Percentiles rank a stretch among this genome's conserved stretches.
phyloP scores from a whole-genome alignment of 2,329 filamentous ascomycete genomes.

The Rosellinia necatrix region DNA sequence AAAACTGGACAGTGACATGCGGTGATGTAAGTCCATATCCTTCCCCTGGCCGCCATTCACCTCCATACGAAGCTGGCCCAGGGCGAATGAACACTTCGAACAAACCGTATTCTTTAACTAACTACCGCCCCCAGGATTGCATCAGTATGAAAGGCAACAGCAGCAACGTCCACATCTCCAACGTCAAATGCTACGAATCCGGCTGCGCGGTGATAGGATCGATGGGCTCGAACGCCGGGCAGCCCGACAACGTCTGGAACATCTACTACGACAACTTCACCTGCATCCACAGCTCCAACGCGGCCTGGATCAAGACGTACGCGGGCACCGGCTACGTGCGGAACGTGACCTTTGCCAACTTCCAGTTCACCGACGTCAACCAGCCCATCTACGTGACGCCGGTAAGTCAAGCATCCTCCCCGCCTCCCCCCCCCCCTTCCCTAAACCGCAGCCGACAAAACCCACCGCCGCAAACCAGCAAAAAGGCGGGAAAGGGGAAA shows the following conservation, averaged over 20 bases:
- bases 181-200: conserved; percentile 47
- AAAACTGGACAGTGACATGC: conserved; percentile 51
- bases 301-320: conserved; percentile 51
- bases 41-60: neutral
- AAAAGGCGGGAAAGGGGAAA: neutral
- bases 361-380: conserved; percentile 48
- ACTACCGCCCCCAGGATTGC: conserved; percentile 41
- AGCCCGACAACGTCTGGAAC: conserved; percentile 44
- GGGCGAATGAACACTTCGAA: neutral
- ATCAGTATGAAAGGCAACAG: conserved; percentile 49
- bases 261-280: conserved; percentile 45
- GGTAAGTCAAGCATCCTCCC: neutral
- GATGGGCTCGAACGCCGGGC: conserved; percentile 43
- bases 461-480: too few species aligned
- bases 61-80: neutral
- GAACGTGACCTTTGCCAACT: conserved; percentile 51
- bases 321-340: conserved; percentile 47
- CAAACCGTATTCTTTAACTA: neutral
- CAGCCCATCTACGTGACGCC: conserved; percentile 54
- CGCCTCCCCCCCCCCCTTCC: neutral
- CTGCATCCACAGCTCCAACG: conserved; percentile 46
- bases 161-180: conserved; percentile 44
- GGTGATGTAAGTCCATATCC: conserved; percentile 40
- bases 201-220: conserved; percentile 45
- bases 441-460: too few species aligned